Base-by-base conservation (phyloP, 768 basidiomycete species). In the Cubamyces lactineus region DNA sequence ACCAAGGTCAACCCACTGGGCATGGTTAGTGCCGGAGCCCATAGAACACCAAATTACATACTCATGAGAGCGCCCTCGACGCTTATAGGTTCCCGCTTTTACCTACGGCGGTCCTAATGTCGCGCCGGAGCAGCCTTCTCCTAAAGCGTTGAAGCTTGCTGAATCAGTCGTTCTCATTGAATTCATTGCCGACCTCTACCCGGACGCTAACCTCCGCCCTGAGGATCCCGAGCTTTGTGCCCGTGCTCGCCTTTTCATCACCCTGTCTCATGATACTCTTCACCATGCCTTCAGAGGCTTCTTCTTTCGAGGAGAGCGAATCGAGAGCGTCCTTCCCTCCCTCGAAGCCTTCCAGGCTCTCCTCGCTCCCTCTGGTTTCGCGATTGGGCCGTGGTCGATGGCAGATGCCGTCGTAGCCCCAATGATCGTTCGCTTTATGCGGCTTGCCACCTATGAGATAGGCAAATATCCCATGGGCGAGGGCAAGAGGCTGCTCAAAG, bases 111-210 rank as follows among this genome's bases (percentile, higher is more conserved):
- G 86, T 0, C 84, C 87, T 11, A 73, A 76, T 11, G 81, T 81
- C 17, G 66, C 82, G n/a, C 79, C 84, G 0, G 82, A 84, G 54
- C 67, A 77, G 1, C 87, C 89, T 0, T 86, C 86, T 1, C 79
- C 82, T 0, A 82, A 84, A 34, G 84, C 85, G 5, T 65, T 74
- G 57, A 88, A 88, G 68, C 70, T 89, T 64, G 77, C 84, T 5
- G 88, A 90, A 67, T 88, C 86, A 2, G 80, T 84, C 43, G 76
- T 88, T 40, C 82, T 89, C 53, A 74, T 88, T 55, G 86, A 90
- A 68, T 84, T 89, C 73, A 70, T 89, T 57, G 84, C 85, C 9
- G 87, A 88, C 69, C 73, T 87, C 54, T 81, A 76, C 68, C 80
- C 82, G 1, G 70, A 77, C 45, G 76, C 80, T 23, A 53, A 65